phyloP scores from a whole-genome alignment of 2,329 filamentous ascomycete genomes.

The Cytospora leucostoma region DNA sequence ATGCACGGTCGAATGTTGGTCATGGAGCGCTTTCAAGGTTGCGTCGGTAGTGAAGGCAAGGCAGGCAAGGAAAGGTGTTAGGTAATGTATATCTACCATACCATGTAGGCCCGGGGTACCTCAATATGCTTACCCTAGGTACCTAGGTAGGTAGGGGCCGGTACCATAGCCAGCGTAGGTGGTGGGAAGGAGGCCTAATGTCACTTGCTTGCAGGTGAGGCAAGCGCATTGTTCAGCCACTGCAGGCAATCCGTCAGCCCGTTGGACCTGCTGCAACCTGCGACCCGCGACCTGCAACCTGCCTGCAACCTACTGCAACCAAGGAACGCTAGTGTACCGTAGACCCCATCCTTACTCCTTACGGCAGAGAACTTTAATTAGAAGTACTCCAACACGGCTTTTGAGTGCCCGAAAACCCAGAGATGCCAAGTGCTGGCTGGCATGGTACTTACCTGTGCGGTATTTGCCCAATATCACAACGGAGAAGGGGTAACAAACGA shows the following conservation, averaged over 20 bases:
- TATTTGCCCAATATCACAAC: background rate
- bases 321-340: background rate
- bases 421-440: background rate
- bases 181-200: too few species aligned
- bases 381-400: background rate
- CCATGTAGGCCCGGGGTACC: background rate
- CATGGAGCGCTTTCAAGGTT: conserved; percentile 1
- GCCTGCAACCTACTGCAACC: too few species aligned
- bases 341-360: background rate
- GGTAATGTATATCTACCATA: background rate
- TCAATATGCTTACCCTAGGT: too few species aligned
- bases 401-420: background rate
- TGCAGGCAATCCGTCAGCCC: background rate
- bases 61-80: conserved; percentile 4
- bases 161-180: too few species aligned
- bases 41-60: background rate
- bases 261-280: conserved; percentile 1
- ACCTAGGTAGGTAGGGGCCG: too few species aligned
- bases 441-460: background rate
- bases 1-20: conserved; percentile 2
- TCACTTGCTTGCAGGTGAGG: background rate
- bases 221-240: background rate
- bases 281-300: background rate
- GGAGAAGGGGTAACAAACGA: background rate
- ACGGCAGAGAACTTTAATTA: background rate